Conservation (phyloP, 352 stramenopile species). For the Phytophthora palmivora region DNA sequence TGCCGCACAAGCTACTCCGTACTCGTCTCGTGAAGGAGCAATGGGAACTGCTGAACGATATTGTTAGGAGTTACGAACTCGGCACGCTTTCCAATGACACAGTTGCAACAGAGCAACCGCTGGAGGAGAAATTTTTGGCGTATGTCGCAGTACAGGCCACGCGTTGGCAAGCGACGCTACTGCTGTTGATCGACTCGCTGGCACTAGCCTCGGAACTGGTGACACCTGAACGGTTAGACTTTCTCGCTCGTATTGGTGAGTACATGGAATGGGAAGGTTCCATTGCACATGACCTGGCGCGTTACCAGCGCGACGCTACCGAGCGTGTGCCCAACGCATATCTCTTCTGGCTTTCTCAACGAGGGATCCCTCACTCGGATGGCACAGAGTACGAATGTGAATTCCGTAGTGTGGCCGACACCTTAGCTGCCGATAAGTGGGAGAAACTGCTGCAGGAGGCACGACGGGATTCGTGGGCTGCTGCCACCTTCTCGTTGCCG, state of each 20-base stretch:
- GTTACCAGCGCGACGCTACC: slow-evolving; percentile 65
- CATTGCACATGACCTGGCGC: slow-evolving; percentile 80
- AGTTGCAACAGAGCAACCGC: slow-evolving; percentile 10
- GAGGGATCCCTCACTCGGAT: slow-evolving; percentile 38
- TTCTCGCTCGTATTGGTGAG: slow-evolving; percentile 71
- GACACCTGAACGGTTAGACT: slow-evolving; percentile 65
- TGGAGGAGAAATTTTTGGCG: slow-evolving; percentile 49
- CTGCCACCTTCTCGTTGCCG: slow-evolving; percentile 58
- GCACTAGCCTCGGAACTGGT: slow-evolving; percentile 64
- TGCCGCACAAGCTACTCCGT: slow-evolving; percentile 65
- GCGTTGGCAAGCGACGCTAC: slow-evolving; percentile 83
- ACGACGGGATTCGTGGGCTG: slow-evolving; percentile 32
- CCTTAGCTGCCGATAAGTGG: slow-evolving; percentile 52
- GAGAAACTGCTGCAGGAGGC: slow-evolving; percentile 46
- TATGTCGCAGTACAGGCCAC: slow-evolving; percentile 79
- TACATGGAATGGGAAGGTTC: slow-evolving; percentile 90
- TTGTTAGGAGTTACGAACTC: slow-evolving; percentile 74
- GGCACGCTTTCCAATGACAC: slow-evolving; percentile 26
- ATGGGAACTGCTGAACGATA: slow-evolving; percentile 60
- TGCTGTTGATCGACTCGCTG: slow-evolving; percentile 81
- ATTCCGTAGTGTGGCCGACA: slow-evolving; percentile 56
- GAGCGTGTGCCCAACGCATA: slow-evolving; percentile 80
- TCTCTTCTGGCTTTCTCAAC: slow-evolving; percentile 73
- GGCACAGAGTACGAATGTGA: slow-evolving; percentile 48
- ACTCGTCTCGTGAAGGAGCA: slow-evolving; percentile 67